Percentiles rank a stretch among this genome's conserved stretches.
Evolutionary conservation across 1,284 basidiomycete genomes (phyloP).

Genomic region (Rhodotorula sp.): DNA sequence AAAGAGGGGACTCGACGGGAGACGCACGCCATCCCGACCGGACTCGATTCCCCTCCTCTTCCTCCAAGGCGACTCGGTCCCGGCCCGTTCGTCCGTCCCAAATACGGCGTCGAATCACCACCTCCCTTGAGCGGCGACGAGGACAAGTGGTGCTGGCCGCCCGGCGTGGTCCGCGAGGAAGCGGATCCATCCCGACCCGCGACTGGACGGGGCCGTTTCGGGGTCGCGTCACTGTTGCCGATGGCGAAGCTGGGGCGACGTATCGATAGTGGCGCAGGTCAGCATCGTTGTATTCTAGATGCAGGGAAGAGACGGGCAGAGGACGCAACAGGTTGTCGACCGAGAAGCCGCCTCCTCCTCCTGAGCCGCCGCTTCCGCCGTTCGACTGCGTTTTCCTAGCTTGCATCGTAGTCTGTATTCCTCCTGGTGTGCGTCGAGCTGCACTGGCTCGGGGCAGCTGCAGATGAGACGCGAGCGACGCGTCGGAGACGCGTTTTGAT

Average conservation of each 20-base stretch:
- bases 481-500: no score
- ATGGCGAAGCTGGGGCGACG: constrained; percentile 9
- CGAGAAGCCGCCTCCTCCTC: constrained; percentile 13
- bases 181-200: background rate
- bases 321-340: constrained; percentile 29
- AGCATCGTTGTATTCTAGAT: accelerated
- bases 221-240: constrained; percentile 19
- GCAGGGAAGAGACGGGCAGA: background rate
- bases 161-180: background rate
- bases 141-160: constrained; percentile 4
- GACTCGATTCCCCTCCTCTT: constrained; percentile 1
- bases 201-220: constrained; percentile 21
- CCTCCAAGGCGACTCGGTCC: constrained; percentile 15
- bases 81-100: constrained; percentile 1
- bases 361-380: background rate
- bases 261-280: no score
- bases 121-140: constrained; percentile 17
- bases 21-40: background rate
- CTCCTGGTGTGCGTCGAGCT: no score
- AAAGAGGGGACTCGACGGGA: no score
- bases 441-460: background rate
- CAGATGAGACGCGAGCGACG: background rate
- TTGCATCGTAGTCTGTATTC: background rate
- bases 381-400: background rate
- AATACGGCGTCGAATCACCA: constrained; percentile 10